Evolutionary conservation across 2,329 filamentous ascomycete species (phyloP).

Genomic region (Knoxdaviesia capensis): DNA sequence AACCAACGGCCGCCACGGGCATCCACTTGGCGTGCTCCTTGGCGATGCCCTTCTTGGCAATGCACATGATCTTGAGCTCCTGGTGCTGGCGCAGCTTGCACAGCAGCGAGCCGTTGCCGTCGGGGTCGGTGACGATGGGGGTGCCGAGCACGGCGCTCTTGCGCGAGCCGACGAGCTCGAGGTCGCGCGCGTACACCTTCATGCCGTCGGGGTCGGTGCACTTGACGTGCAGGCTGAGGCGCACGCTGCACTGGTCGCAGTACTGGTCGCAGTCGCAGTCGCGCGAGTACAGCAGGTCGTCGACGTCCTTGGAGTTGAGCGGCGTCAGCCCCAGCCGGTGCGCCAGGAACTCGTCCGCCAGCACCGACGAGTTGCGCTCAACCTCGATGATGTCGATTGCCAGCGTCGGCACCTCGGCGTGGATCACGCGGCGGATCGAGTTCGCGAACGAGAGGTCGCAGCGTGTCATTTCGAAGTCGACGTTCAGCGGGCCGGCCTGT

Average conservation of each 20-base stretch:
- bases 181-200: conserved; percentile 81
- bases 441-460: conserved; percentile 87
- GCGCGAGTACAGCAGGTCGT: conserved; percentile 66
- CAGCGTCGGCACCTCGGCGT: conserved; percentile 84
- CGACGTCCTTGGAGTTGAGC: conserved; percentile 65
- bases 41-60: conserved; percentile 94
- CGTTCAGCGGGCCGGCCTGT: conserved; percentile 59
- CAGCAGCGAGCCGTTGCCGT: conserved; percentile 66
- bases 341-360: conserved; percentile 88
- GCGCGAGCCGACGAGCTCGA: conserved; percentile 51
- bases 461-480: conserved; percentile 81
- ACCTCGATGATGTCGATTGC: conserved; percentile 92
- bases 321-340: conserved; percentile 84
- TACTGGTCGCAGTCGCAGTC: conserved; percentile 95
- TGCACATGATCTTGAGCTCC: conserved; percentile 74
- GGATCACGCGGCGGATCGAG: conserved; percentile 72
- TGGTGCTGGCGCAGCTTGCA: conserved; percentile 80
- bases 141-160: conserved; percentile 57
- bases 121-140: conserved; percentile 68
- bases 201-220: conserved; percentile 76
- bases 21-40: conserved; percentile 99
- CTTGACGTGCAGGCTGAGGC: conserved; percentile 64
- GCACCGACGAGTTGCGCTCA: conserved; percentile 80
- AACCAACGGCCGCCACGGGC: conserved; percentile 76
- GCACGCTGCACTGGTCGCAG: conserved; percentile 81